Base-by-base conservation (phyloP, 805 yeast species). In the Komagataella pastoris region DNA sequence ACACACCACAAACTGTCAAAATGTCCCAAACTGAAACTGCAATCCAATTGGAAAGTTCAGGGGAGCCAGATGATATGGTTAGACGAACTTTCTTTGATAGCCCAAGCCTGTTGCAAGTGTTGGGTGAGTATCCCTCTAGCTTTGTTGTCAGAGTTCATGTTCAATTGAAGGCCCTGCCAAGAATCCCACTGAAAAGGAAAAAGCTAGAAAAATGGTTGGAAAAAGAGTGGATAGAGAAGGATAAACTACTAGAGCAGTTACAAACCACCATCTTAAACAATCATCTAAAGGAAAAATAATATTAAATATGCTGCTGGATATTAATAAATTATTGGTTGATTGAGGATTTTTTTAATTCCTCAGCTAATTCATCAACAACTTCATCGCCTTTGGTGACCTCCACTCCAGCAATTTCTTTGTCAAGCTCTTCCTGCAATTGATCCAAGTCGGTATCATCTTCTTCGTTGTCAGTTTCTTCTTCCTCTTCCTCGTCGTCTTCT, bases 171-270 rank as follows among this genome's bases (percentile, higher is more conserved):
- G 57, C 76, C 17, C 59, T 78, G 17, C 58, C 69, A 12, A 66
- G 80, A 51, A 63, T 85, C 8, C 81, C 85, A 0, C 50, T 61
- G 7, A 83, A 76, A 55, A 69, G 80, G 24, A 66, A 72, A 48
- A 78, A 76, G 55, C 56, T 84, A 44, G 89, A 86, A 56, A 79
- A 77, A 62, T 89, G 93, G 86, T 65, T 89, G 6, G 97, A 89
- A 61, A 68, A 68, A 46, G 67, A 71, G 40, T 89, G 97, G 96
- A 64, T 66, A 7, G 78, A 75, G 44, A 88, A 87, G 60, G 96
- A 89, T 60, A 69, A 61, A 51, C 54, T 71, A 49, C 67, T 80
- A 24, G 66, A 65, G 3, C 65, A 66, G 47, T 65, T 75, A 17
- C 68, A 72, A 54, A 30, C 40, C 3, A 30, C 40, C 14, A 30